Evolutionary conservation across 2,329 filamentous ascomycete species (phyloP).

Genomic region (Neoarthrinium moseri): DNA sequence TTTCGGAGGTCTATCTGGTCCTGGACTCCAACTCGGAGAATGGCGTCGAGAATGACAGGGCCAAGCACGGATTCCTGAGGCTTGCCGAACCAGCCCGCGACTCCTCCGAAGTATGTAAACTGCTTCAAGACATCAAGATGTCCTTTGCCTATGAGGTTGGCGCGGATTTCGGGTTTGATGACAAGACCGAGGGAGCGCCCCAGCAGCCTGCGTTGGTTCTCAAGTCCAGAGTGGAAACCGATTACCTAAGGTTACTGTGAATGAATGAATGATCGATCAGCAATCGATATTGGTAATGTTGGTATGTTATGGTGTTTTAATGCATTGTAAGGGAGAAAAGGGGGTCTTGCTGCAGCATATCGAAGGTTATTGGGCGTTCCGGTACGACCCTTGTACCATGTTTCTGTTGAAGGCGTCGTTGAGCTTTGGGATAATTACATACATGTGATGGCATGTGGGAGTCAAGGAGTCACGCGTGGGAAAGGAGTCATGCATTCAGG

Average conservation of each 20-base stretch:
- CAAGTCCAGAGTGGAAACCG: conserved; percentile 20
- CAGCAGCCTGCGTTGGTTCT: conserved; percentile 24
- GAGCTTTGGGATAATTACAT: no score
- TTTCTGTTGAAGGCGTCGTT: no score
- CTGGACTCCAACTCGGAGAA: conserved; percentile 15
- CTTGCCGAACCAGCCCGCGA: conserved; percentile 11
- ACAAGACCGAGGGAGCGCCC: conserved; percentile 14
- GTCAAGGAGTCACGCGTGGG: no score
- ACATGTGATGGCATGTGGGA: no score
- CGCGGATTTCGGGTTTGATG: conserved; percentile 19
- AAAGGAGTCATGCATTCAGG: no score
- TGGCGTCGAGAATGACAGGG: background rate
- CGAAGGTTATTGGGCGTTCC: no score
- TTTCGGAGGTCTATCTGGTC: conserved; percentile 37
- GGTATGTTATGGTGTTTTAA: no score
- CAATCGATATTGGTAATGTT: no score
- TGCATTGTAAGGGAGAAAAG: no score
- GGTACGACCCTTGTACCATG: no score
- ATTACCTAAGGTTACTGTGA: conserved; percentile 9
- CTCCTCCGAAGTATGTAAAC: conserved; percentile 11
- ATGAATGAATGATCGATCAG: no score
- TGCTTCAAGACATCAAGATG: conserved; percentile 26
- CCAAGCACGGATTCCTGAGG: conserved; percentile 9
- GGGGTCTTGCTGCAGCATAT: no score
- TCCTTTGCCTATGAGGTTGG: conserved; percentile 29